Base-by-base conservation (phyloP, 2,329 filamentous ascomycete species). In the Phyllosticta citribraziliensis region DNA sequence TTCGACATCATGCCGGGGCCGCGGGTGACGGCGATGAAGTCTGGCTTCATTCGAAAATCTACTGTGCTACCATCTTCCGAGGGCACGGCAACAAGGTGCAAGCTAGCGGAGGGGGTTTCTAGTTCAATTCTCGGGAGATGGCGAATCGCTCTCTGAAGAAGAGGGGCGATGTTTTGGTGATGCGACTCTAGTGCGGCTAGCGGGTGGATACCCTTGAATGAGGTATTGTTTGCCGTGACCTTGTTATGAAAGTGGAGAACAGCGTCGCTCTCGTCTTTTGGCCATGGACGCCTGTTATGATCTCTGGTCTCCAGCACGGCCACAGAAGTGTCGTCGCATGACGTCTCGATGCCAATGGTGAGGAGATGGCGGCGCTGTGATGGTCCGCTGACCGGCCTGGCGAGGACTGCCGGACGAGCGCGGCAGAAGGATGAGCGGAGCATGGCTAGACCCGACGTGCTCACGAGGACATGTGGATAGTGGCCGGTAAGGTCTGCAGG, bases 251-350 rank as follows among this genome's bases (percentile, higher is more conserved):
- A 95, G 67, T 88, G 84, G 2, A 96, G 80, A 5, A 75, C 78
- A 10, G 87, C 84, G 55, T 73, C 60, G 58, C 67, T 68, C 63
- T 60, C 51, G 40, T 47, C 40, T 47, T 47, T n/a, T 47, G 40
- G 40, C 40, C 40, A 47, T 11, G 12, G n/a, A 14, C 40, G 35
- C 22, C 30, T 20, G 57, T 25, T 33, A 5, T 30, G n/a, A 19
- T 62, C 35, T 64, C 55, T 2, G 56, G 52, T 5, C 69, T 89
- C 84, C 50, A 97, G 80, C 55, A 97, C 75, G 30, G 93, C 88
- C 20, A 97, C 91, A 62, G 88, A 92, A 0, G 92, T 96, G 77
- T 97, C 93, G 75, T 97, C 93, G 80, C 93, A 94, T 2, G 88
- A 91, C 10, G 88, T 88, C 73, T 94, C 89, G 70, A 94, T 91